phyloP scores from a whole-genome alignment of 768 basidiomycete genomes.

The Leucocoprinus leucothites region DNA sequence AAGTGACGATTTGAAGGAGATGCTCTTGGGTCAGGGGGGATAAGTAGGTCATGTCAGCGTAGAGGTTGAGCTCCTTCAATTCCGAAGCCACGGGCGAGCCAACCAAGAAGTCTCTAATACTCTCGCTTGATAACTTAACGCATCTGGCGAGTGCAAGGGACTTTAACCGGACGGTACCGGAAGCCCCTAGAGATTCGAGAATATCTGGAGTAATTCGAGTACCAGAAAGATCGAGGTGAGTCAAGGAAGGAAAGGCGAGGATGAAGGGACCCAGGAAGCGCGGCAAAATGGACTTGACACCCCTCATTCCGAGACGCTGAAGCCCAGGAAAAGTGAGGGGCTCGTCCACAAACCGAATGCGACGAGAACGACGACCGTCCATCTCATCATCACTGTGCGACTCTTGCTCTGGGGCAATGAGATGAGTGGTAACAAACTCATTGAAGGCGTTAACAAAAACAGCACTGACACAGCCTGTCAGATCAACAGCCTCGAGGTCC shows the following conservation, averaged over 20 bases:
- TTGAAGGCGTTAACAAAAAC: conserved; percentile 85
- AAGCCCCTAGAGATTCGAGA: conserved; percentile 60
- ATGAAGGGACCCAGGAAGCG: conserved; percentile 70
- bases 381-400: conserved; percentile 42
- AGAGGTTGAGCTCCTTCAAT: conserved; percentile 80
- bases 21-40: conserved; percentile 69
- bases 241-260: conserved; percentile 79
- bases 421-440: conserved; percentile 74
- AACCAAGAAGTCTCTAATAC: conserved; percentile 72
- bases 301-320: conserved; percentile 76
- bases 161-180: conserved; percentile 62
- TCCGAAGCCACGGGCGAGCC: conserved; percentile 58
- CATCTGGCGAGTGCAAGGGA: conserved; percentile 87
- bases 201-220: conserved; percentile 81
- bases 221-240: conserved; percentile 88
- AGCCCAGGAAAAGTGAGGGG: conserved; percentile 64
- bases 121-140: conserved; percentile 75
- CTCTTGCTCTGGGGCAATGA: conserved; percentile 47
- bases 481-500: conserved; percentile 84
- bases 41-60: conserved; percentile 82
- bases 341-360: conserved; percentile 41
- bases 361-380: conserved; percentile 25
- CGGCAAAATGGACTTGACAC: conserved; percentile 74
- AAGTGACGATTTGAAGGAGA: conserved; percentile 59
- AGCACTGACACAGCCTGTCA: conserved; percentile 92